These are phyloP conservation scores for Pulveroboletus sp. DNA, from an alignment of 768 basidiomycete species.

Conservation along the genomic window DNA sequence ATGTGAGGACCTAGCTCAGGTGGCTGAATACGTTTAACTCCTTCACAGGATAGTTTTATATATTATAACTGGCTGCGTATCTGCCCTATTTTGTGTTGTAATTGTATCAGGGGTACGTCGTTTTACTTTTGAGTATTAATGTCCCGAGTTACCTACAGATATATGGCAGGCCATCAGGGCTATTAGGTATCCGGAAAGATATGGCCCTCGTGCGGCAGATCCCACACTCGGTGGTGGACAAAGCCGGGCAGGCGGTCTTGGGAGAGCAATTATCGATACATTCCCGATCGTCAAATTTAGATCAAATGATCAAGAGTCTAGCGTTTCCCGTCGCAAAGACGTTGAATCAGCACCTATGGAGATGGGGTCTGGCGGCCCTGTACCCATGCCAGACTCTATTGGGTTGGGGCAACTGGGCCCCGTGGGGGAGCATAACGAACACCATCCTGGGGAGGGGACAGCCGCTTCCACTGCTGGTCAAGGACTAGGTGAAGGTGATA, in stretches of 20 bases:
- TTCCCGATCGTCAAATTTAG: constrained; percentile 93
- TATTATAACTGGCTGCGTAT: constrained; percentile 86
- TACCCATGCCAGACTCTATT: constrained; percentile 7
- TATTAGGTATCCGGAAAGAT: constrained; percentile 86
- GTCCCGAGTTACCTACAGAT: constrained; percentile 1
- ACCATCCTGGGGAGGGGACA: neutral
- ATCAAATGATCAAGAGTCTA: constrained; percentile 11
- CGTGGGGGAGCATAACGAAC: neutral
- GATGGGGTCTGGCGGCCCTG: neutral
- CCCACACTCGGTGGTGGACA: constrained; percentile 38
- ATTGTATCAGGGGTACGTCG: constrained; percentile 75
- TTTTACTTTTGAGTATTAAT: neutral
- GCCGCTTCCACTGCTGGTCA: neutral
- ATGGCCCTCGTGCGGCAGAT: constrained; percentile 65
- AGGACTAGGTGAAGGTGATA: constrained; percentile 1
- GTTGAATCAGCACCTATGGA: constrained; percentile 23
- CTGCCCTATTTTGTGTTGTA: constrained; percentile 79
- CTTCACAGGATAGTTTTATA: constrained; percentile 72
- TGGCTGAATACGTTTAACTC: constrained; percentile 8
- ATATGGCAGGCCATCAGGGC: constrained; percentile 77
- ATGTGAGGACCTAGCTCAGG: constrained; percentile 51
- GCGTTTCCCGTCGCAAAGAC: constrained; percentile 28
- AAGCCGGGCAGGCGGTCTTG: constrained; percentile 79
- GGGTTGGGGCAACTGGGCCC: constrained; percentile 7
- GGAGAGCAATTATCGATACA: constrained; percentile 91